These are phyloP conservation scores for Collybiopsis luxurians DNA, from an alignment of 768 basidiomycete species.

Conservation along the genomic window DNA sequence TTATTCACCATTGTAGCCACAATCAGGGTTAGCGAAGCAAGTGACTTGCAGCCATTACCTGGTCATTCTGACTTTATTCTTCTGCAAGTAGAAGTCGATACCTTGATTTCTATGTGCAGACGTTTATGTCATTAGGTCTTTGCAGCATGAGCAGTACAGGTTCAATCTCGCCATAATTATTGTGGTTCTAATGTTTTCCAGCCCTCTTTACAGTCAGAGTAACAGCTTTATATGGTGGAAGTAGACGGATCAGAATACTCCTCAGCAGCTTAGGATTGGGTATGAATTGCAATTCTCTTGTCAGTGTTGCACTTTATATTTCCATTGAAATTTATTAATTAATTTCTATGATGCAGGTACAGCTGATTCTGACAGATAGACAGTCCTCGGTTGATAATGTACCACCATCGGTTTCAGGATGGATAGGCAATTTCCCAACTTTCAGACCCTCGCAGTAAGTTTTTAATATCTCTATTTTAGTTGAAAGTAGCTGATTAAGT, in stretches of 20 bases:
- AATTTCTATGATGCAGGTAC: not conserved
- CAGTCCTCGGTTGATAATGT: no score
- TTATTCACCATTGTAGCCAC: no score
- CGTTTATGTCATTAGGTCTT: not conserved
- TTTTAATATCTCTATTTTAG: no score
- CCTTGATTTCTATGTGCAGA: not conserved
- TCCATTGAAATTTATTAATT: not conserved
- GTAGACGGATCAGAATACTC: not conserved
- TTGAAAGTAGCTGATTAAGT: no score
- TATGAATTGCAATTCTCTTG: not conserved
- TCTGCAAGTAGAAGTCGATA: not conserved
- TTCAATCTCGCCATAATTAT: no score
- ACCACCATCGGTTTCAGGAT: not conserved
- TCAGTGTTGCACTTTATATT: not conserved
- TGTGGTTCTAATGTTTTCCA: no score
- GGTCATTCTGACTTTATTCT: no score
- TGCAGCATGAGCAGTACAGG: not conserved
- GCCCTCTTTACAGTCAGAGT: not conserved
- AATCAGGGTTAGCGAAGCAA: slow-evolving; percentile 1
- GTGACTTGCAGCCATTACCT: no score
- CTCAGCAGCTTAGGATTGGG: not conserved
- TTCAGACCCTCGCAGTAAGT: not conserved
- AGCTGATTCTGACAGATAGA: not conserved
- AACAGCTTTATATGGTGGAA: not conserved
- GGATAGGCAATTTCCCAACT: not conserved